phyloP scores from a whole-genome alignment of 495 filamentous ascomycete genomes.

The Neurospora africana region DNA sequence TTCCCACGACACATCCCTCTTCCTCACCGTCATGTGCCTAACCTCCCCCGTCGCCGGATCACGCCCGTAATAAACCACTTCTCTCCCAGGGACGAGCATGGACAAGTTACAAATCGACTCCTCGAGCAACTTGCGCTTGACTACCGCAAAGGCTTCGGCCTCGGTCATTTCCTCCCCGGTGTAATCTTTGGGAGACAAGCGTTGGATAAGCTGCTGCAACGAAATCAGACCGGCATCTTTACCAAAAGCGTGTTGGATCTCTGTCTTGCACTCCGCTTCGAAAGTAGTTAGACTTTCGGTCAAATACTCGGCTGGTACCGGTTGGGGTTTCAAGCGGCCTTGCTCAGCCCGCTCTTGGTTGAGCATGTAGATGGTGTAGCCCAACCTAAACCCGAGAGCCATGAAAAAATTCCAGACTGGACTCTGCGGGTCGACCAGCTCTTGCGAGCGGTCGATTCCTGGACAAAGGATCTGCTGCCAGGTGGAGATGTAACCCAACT shows the following conservation, averaged over 20 bases:
- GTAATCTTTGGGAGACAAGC: not conserved
- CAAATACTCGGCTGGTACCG: not conserved
- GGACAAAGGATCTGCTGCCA: slow-evolving; percentile 5
- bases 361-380: slow-evolving; percentile 12
- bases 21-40: slow-evolving; percentile 6
- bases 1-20: slow-evolving; percentile 16
- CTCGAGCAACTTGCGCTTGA: slow-evolving; percentile 14
- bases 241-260: not conserved
- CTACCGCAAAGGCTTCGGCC: not conserved
- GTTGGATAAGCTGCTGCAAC: slow-evolving; percentile 2
- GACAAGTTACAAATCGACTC: slow-evolving; percentile 16
- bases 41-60: not conserved
- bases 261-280: not conserved
- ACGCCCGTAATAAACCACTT: not conserved
- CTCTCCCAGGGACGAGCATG: slow-evolving; percentile 16
- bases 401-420: slow-evolving; percentile 14
- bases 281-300: not conserved
- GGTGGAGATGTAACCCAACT: not conserved
- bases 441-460: not conserved
- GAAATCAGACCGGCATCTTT: not conserved
- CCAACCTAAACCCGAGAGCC: slow-evolving; percentile 15
- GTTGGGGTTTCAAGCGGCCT: not conserved
- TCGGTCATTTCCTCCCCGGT: not conserved
- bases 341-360: not conserved
- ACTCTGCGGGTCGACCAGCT: not conserved